These are phyloP conservation scores for Xylaria sp. DNA, from an alignment of 2,329 filamentous ascomycete genomes.

Conservation along the genomic window DNA sequence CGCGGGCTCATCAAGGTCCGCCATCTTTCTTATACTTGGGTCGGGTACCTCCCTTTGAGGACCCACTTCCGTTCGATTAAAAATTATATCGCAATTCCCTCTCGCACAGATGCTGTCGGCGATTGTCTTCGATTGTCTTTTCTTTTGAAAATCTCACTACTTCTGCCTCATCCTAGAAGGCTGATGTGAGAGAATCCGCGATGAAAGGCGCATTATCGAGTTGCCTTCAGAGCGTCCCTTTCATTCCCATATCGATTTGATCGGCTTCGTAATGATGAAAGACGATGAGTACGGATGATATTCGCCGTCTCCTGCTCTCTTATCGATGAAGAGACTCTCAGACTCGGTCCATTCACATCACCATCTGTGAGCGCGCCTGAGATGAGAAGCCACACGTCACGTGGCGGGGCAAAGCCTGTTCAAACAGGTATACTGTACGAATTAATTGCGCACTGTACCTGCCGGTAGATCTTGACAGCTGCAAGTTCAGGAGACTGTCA, in stretches of 20 bases:
- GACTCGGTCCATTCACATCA: neutral
- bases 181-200: slow-evolving; percentile 2
- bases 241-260: neutral
- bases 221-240: neutral
- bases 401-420: slow-evolving; percentile 3
- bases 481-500: neutral
- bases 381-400: neutral
- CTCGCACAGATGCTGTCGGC: neutral
- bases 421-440: neutral
- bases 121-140: neutral
- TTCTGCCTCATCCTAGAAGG: slow-evolving; percentile 16
- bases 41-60: neutral
- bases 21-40: slow-evolving; percentile 11
- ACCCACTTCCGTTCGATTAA: neutral
- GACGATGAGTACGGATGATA: neutral
- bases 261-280: neutral
- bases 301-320: neutral
- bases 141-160: slow-evolving; percentile 1
- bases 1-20: slow-evolving; percentile 16
- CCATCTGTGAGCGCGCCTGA: neutral
- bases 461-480: neutral
- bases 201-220: slow-evolving; percentile 14
- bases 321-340: neutral
- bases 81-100: too few relatives aligned
- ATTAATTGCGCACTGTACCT: neutral